Base-by-base conservation (phyloP, 495 filamentous ascomycete species). In the Aspergillus panamensis region DNA sequence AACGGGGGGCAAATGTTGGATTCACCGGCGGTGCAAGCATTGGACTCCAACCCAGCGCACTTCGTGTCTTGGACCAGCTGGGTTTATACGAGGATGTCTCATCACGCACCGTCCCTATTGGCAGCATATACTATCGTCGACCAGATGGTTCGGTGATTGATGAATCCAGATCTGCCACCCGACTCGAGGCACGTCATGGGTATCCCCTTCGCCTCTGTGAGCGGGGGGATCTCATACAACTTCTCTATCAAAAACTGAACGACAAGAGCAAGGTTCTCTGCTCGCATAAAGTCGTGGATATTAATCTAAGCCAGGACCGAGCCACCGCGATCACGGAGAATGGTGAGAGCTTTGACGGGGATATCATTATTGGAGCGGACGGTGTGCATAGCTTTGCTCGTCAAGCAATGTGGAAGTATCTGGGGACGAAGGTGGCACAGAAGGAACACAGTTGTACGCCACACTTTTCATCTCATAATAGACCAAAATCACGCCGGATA, bases 281-380 rank as follows among this genome's bases (percentile, higher is more conserved):
- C 32, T 35, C 32, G 32, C 32, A 35, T 6, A 35, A 35, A 6
- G 32, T 35, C 6, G 32, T 35, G 12, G 32, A 35, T 6, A 6
- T 35, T 6, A 35, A 12, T 35, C 6, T 6, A 6, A 35, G 6
- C 12, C 6, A 35, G 12, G 32, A 35, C 6, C 6, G 12, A 12
- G 32, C 32, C 12, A 35, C 12, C 6, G 32, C 32, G 6, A 35
- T 35, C 51, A 53, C 19, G 14, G 35, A 33, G 35, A 37, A 53
- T 16, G 51, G 51, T 3, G 31, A 37, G 2, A 5, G n/a, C 19
- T 21, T 42, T 16, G 17, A 6, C 8, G 51, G 51, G 2, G 51
- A 53, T 44, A 10, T 53, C 14, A 40, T 53, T 7, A 37, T 53
- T 3, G 51, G 51, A n/a, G 51, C 51, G 6, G 51, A 53, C 16